Percentiles rank a stretch among this genome's conserved stretches.
Evolutionary conservation across 305 asterid genomes (phyloP).

Genomic region (Rubia peregrina): DNA sequence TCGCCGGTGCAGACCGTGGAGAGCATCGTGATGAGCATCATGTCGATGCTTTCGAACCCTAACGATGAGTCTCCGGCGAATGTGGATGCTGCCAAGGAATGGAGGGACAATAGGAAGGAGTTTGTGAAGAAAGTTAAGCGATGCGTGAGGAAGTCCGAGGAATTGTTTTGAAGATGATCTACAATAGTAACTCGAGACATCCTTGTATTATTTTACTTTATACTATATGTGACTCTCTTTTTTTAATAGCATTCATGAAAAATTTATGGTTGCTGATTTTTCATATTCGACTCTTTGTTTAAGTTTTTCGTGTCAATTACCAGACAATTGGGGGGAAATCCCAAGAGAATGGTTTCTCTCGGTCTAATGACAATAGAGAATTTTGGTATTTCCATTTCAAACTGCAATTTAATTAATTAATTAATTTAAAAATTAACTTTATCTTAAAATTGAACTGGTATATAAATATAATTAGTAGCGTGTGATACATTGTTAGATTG

Average conservation of each 20-base stretch:
- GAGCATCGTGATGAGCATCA: neutral
- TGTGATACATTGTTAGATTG: too few species aligned
- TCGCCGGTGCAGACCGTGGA: constrained; percentile 3
- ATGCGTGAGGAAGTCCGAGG: neutral
- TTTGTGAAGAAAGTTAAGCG: neutral
- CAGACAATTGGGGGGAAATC: neutral
- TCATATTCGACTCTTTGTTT: neutral
- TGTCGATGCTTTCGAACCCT: neutral
- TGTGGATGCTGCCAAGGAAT: constrained; percentile 3
- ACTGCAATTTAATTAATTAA: too few species aligned
- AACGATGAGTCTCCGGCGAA: constrained; percentile 5
- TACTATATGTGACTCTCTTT: neutral
- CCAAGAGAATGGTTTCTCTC: neutral
- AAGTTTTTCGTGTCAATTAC: neutral
- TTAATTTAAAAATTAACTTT: too few species aligned
- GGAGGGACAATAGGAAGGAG: constrained; percentile 2
- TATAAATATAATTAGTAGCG: too few species aligned
- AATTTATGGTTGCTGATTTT: neutral
- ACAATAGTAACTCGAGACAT: too few species aligned
- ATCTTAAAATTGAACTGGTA: too few species aligned
- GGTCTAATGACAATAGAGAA: too few species aligned
- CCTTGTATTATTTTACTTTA: too few species aligned
- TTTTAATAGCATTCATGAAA: neutral
- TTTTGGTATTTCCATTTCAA: too few species aligned
- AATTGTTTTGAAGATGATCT: neutral